phyloP scores from a whole-genome alignment of 2,329 filamentous ascomycete genomes.

The Raffaelea albimanens region DNA sequence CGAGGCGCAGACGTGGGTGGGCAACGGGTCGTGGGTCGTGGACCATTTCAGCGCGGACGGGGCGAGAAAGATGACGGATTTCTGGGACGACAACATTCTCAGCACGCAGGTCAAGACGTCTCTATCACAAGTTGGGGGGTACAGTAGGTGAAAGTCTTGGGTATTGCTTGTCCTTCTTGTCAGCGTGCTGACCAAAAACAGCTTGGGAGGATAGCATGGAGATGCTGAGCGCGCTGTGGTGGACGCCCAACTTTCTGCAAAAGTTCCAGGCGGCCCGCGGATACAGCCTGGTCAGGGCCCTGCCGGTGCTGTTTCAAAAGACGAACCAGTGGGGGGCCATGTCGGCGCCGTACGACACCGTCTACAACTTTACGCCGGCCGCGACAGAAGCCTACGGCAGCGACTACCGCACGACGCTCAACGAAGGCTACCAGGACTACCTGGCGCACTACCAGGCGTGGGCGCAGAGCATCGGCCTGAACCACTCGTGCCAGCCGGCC shows the following conservation, averaged over 20 bases:
- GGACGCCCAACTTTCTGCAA: constrained; percentile 13
- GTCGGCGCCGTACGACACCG: constrained; percentile 14
- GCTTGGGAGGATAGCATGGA: constrained; percentile 20
- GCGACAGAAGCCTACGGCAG: constrained; percentile 11
- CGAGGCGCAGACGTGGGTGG: constrained; percentile 10
- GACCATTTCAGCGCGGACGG: constrained; percentile 18
- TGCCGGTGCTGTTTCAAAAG: constrained; percentile 16
- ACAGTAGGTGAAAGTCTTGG: constrained; percentile 14
- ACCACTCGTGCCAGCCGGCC: constrained; percentile 15
- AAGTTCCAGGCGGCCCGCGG: constrained; percentile 12
- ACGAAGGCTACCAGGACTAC: constrained; percentile 17
- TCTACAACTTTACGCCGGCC: constrained; percentile 10
- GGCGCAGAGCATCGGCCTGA: constrained; percentile 15
- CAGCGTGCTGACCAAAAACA: neutral
- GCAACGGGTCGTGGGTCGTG: constrained; percentile 18
- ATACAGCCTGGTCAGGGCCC: constrained; percentile 11
- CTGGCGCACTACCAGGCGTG: constrained; percentile 21
- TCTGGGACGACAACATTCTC: constrained; percentile 17
- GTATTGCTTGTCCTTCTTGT: too few relatives aligned
- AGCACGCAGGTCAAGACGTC: constrained; percentile 7
- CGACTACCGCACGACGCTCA: constrained; percentile 15
- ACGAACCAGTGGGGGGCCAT: constrained; percentile 10
- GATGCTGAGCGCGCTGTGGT: constrained; percentile 16
- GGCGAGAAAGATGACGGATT: constrained; percentile 15
- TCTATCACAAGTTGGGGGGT: constrained; percentile 13